phyloP scores from a whole-genome alignment of 2,329 filamentous ascomycete genomes.

The Fusarium caatingaense region DNA sequence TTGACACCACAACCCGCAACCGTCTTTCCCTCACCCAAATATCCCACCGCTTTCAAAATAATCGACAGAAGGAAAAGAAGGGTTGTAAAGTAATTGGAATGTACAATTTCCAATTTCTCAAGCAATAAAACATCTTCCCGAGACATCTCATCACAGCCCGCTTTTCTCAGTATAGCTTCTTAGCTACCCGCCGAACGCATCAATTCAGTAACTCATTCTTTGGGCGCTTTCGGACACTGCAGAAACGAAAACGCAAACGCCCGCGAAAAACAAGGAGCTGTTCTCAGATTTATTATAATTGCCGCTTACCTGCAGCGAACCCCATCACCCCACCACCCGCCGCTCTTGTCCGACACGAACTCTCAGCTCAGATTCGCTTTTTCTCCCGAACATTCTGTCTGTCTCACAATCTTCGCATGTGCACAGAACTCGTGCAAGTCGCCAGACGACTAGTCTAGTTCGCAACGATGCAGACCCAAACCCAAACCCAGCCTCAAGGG shows the following conservation, averaged over 20 bases:
- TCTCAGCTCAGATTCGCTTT: slow-evolving; percentile 1
- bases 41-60: slow-evolving; percentile 2
- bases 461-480: slow-evolving; percentile 20
- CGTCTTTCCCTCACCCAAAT: slow-evolving; percentile 6
- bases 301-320: slow-evolving; percentile 39
- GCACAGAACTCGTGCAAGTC: slow-evolving; percentile 15
- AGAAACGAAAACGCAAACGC: slow-evolving; percentile 15
- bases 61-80: slow-evolving; percentile 33
- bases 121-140: slow-evolving; percentile 14
- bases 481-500: slow-evolving; percentile 28
- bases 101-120: neutral
- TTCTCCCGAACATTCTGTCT: slow-evolving; percentile 23
- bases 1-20: slow-evolving; percentile 21
- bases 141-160: slow-evolving; percentile 20
- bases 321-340: slow-evolving; percentile 11
- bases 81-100: slow-evolving; percentile 12
- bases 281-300: slow-evolving; percentile 12
- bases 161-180: slow-evolving; percentile 10
- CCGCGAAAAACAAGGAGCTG: slow-evolving; percentile 3
- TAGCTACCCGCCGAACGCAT: slow-evolving; percentile 9
- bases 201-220: neutral
- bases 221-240: slow-evolving; percentile 17
- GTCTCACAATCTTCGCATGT: slow-evolving; percentile 34
- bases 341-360: slow-evolving; percentile 21
- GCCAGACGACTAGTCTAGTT: slow-evolving; percentile 5